A percentile compares a stretch with the other conserved stretches of the same genome.
Conservation (phyloP, 2,329 filamentous ascomycete genomes). For the Nemania sp. region DNA sequence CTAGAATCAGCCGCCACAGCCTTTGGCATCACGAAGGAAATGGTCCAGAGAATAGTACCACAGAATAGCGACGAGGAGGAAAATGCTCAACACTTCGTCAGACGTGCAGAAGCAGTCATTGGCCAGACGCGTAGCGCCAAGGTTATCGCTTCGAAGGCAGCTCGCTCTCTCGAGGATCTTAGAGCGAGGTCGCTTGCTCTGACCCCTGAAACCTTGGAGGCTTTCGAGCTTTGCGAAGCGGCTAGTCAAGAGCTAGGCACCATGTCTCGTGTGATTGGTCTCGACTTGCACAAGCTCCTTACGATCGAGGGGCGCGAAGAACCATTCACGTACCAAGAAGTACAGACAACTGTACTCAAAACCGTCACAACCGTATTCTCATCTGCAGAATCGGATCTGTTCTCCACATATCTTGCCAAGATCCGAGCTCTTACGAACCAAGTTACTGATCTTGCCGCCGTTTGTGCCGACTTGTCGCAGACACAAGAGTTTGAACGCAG, state of each 20-base stretch:
- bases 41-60: conserved; percentile 70
- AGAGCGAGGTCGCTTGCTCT: conserved; percentile 76
- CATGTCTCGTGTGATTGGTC: conserved; percentile 69
- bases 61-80: conserved; percentile 66
- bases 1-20: conserved; percentile 71
- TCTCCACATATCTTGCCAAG: conserved; percentile 69
- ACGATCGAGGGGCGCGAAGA: conserved; percentile 73
- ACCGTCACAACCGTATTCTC: conserved; percentile 58
- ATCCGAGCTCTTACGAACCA: conserved; percentile 67
- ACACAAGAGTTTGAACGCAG: conserved; percentile 79
- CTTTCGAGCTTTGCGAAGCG: conserved; percentile 72
- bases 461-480: conserved; percentile 72
- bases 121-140: conserved; percentile 81
- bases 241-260: conserved; percentile 67
- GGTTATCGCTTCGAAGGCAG: conserved; percentile 78
- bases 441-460: conserved; percentile 70
- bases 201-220: conserved; percentile 66
- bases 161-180: conserved; percentile 77
- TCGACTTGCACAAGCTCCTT: conserved; percentile 67
- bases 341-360: conserved; percentile 65
- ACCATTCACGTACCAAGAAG: conserved; percentile 67
- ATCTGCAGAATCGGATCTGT: conserved; percentile 67
- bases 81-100: conserved; percentile 66
- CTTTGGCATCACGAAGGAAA: conserved; percentile 51
- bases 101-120: conserved; percentile 72